Percentiles rank a stretch among this genome's conserved stretches.
These are phyloP conservation scores for Fusarium mangiferae DNA, from an alignment of 2,329 filamentous ascomycete genomes.

Conservation along the genomic window DNA sequence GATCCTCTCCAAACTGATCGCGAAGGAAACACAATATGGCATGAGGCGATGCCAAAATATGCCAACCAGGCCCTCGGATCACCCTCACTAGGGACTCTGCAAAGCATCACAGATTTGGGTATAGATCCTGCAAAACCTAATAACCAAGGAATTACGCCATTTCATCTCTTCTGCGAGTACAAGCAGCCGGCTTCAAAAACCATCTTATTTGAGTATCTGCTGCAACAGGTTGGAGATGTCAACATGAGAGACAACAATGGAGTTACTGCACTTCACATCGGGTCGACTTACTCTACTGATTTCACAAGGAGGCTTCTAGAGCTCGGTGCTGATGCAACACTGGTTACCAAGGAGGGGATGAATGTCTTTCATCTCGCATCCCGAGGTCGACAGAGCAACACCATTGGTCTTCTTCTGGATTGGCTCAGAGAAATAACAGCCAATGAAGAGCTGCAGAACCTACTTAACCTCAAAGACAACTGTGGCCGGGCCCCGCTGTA, in stretches of 20 bases:
- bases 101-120: neutral
- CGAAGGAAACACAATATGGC: neutral
- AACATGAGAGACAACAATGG: conserved; percentile 22
- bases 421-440: neutral
- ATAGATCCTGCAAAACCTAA: neutral
- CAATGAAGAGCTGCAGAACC: neutral
- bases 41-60: neutral
- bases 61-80: too few species aligned
- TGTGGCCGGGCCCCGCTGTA: conserved; percentile 35
- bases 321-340: conserved; percentile 49
- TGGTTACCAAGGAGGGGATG: conserved; percentile 47
- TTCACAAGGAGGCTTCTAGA: conserved; percentile 46
- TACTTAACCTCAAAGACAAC: neutral
- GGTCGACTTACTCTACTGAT: conserved; percentile 32
- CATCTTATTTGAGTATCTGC: neutral
- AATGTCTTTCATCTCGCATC: conserved; percentile 55
- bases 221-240: neutral
- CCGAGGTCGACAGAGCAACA: conserved; percentile 47
- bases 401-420: conserved; percentile 46
- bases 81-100: neutral
- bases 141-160: neutral
- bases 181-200: neutral
- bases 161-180: neutral
- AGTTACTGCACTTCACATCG: conserved; percentile 39
- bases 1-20: neutral